phyloP scores from a whole-genome alignment of 345 rosid species.

The Rhizophora mangle region DNA sequence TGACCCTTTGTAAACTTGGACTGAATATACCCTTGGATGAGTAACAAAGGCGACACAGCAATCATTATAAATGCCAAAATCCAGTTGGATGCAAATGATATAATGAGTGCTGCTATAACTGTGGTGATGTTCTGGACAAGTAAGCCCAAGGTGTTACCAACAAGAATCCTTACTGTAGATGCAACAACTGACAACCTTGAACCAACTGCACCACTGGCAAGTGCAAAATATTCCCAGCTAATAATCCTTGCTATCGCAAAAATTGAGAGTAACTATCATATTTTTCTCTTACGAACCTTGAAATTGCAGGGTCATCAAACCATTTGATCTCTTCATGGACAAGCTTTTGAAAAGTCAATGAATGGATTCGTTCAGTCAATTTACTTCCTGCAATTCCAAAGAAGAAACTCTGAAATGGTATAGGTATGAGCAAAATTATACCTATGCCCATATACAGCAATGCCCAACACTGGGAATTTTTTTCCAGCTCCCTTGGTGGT shows the following conservation, averaged over 20 bases:
- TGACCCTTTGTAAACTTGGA: constrained; percentile 46
- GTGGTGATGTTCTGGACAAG: constrained; percentile 52
- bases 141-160: constrained; percentile 54
- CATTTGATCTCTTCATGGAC: constrained; percentile 82
- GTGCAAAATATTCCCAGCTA: constrained; percentile 2
- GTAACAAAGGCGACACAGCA: constrained; percentile 43
- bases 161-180: constrained; percentile 42
- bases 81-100: constrained; percentile 62
- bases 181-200: constrained; percentile 68
- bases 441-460: constrained; percentile 44
- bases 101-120: constrained; percentile 39
- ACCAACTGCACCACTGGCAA: constrained; percentile 56
- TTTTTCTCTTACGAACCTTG: constrained; percentile 41
- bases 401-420: constrained; percentile 63
- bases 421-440: constrained; percentile 22
- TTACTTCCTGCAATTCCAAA: constrained; percentile 86
- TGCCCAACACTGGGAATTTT: constrained; percentile 62
- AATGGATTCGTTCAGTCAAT: constrained; percentile 63
- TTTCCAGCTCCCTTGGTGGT: constrained; percentile 34
- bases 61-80: constrained; percentile 42
- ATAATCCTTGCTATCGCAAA: background rate
- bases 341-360: constrained; percentile 64
- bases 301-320: constrained; percentile 75
- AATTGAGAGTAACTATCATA: background rate
- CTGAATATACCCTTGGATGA: constrained; percentile 44